Evolutionary conservation across 495 filamentous ascomycete species (phyloP).

Genomic region (Penicillium subrubescens): DNA sequence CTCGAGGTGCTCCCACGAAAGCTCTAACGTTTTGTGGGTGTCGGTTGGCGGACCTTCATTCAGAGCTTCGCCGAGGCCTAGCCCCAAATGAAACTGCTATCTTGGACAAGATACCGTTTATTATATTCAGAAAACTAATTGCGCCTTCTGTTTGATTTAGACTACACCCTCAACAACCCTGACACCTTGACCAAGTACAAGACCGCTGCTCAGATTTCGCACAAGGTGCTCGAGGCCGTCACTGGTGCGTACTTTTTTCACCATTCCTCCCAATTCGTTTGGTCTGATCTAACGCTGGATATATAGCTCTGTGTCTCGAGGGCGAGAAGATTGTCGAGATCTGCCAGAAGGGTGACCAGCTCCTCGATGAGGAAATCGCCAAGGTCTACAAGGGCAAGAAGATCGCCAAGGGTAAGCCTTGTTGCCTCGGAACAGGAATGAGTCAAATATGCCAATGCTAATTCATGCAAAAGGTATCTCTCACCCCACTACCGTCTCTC

Average conservation of each 20-base stretch:
- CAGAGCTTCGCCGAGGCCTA: slow-evolving; percentile 17
- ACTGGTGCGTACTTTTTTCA: slow-evolving; percentile 47
- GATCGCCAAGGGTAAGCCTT: slow-evolving; percentile 74
- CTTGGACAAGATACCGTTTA: not conserved
- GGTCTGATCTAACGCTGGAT: slow-evolving; percentile 25
- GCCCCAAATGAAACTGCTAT: not conserved
- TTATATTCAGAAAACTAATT: slow-evolving; percentile 10
- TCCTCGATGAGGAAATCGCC: slow-evolving; percentile 86
- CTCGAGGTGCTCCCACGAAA: slow-evolving; percentile 32
- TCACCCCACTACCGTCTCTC: slow-evolving; percentile 95
- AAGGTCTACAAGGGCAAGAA: slow-evolving; percentile 99
- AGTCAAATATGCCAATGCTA: slow-evolving; percentile 7
- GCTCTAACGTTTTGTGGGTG: slow-evolving; percentile 47
- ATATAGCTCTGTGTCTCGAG: slow-evolving; percentile 71
- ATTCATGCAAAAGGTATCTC: slow-evolving; percentile 65
- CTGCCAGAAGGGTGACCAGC: slow-evolving; percentile 93
- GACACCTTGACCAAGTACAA: slow-evolving; percentile 99
- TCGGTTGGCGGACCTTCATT: slow-evolving; percentile 14
- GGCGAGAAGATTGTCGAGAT: slow-evolving; percentile 89
- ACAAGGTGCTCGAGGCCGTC: slow-evolving; percentile 89
- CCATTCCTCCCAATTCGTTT: not conserved
- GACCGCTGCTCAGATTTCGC: slow-evolving; percentile 89
- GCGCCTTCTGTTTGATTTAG: slow-evolving; percentile 44
- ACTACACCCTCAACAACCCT: slow-evolving; percentile 94
- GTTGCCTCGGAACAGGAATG: not conserved